phyloP scores from a whole-genome alignment of 257 asterid species.

The Coffea canephora region DNA sequence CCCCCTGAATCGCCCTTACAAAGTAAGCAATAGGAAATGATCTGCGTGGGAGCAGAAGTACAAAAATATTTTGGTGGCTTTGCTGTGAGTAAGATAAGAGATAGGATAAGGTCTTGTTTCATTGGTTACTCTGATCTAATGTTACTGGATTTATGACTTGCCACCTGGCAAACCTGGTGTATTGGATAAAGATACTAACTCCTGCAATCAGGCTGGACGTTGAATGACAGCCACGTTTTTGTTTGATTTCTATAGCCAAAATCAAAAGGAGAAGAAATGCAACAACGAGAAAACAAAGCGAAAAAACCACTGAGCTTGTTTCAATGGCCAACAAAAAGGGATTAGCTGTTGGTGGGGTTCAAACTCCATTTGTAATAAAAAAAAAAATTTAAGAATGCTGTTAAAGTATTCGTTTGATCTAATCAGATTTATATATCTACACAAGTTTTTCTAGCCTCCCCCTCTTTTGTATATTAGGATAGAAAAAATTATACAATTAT shows the following conservation, averaged over 20 bases:
- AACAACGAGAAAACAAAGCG: too few species aligned
- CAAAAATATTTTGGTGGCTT: conserved; percentile 44
- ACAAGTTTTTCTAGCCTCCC: too few species aligned
- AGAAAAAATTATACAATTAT: too few species aligned
- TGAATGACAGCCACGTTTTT: conserved; percentile 18
- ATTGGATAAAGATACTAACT: conserved; percentile 35
- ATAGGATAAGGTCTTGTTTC: conserved; percentile 63
- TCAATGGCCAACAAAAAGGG: too few species aligned
- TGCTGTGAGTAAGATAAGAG: conserved; percentile 51
- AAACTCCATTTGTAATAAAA: too few species aligned
- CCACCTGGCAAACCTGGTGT: conserved; percentile 46
- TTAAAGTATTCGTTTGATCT: too few species aligned
- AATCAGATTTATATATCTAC: too few species aligned
- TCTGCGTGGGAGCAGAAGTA: conserved; percentile 10
- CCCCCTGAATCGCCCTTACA: conserved; percentile 10
- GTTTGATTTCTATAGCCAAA: background rate
- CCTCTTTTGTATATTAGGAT: too few species aligned
- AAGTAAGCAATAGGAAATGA: conserved; percentile 17
- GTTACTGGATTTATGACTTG: conserved; percentile 27
- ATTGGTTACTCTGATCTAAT: conserved; percentile 43
- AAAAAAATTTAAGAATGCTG: too few species aligned
- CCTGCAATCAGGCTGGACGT: conserved; percentile 16
- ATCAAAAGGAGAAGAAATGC: background rate
- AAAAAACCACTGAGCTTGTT: too few species aligned
- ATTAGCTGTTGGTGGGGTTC: too few species aligned